These are phyloP conservation scores for Carpinus fangiana DNA, from an alignment of 306 rosid species.

Conservation along the genomic window DNA sequence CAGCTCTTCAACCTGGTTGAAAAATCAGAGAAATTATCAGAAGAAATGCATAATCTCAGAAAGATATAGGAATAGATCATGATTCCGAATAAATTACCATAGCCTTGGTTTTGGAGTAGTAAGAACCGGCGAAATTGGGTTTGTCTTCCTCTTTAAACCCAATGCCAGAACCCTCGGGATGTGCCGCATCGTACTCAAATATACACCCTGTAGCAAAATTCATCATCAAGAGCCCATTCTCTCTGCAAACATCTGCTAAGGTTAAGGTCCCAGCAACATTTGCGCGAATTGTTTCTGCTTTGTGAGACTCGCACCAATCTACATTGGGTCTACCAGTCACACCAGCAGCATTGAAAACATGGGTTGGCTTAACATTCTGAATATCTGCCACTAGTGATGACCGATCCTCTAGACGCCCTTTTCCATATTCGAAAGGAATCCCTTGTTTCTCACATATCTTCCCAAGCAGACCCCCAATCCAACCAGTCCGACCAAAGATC, in stretches of 20 bases:
- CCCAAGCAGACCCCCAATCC: constrained; percentile 88
- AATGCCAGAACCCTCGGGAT: constrained; percentile 85
- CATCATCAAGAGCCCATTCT: constrained; percentile 71
- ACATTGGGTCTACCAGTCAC: constrained; percentile 91
- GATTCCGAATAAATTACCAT: constrained; percentile 52
- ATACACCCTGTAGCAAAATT: constrained; percentile 89
- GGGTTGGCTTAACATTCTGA: constrained; percentile 73
- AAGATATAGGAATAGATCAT: not conserved
- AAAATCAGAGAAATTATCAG: constrained; percentile 6
- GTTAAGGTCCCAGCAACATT: constrained; percentile 87
- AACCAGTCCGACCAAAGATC: constrained; percentile 84
- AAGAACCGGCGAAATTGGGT: constrained; percentile 80
- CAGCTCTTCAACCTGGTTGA: constrained; percentile 77
- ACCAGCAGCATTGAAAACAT: constrained; percentile 84
- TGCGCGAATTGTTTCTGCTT: constrained; percentile 68
- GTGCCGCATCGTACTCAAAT: constrained; percentile 77
- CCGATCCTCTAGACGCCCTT: constrained; percentile 79
- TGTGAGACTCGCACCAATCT: constrained; percentile 87
- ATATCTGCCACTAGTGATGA: constrained; percentile 69
- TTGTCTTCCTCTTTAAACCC: constrained; percentile 87
- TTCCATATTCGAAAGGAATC: constrained; percentile 76
- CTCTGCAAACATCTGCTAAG: constrained; percentile 83
- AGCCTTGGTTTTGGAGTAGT: constrained; percentile 90
- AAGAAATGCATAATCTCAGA: not conserved
- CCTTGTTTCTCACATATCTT: constrained; percentile 79